These are phyloP conservation scores for Lolium rigidum DNA, from an alignment of 176 grass and related monocot species.

Conservation along the genomic window DNA sequence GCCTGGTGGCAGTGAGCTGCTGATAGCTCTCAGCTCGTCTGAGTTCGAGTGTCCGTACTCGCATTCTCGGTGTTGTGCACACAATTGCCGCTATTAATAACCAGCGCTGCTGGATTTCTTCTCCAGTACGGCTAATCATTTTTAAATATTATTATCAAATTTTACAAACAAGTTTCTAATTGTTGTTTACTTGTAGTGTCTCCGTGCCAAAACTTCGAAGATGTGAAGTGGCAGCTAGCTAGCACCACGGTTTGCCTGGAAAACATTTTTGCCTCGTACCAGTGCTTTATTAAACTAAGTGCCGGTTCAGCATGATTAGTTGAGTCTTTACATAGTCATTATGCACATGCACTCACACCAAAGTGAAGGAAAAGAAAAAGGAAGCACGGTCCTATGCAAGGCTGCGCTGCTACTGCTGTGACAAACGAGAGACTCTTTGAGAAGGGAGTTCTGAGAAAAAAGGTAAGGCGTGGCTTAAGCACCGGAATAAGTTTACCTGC, in stretches of 20 bases:
- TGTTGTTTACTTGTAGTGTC: neutral
- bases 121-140: too few species aligned
- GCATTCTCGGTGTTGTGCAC: too few species aligned
- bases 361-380: slow-evolving; percentile 18
- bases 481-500: neutral
- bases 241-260: neutral
- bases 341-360: slow-evolving; percentile 18
- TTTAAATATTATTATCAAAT: too few species aligned
- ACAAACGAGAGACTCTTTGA: slow-evolving; percentile 39
- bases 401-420: slow-evolving; percentile 34
- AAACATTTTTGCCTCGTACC: neutral
- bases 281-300: slow-evolving; percentile 49
- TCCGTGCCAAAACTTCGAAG: neutral
- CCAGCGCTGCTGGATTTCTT: too few species aligned
- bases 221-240: neutral
- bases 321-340: slow-evolving; percentile 50
- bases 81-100: too few species aligned
- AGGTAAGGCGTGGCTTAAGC: slow-evolving; percentile 42
- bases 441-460: slow-evolving; percentile 22
- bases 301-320: slow-evolving; percentile 42
- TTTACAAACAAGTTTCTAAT: too few species aligned
- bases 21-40: too few species aligned
- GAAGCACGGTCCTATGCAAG: neutral
- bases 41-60: too few species aligned
- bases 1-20: too few species aligned